Evolutionary conservation across 2,329 filamentous ascomycete genomes (phyloP), one percentile per base, ranked within the genome.

Genomic region (Trichoderma atrobrunneum): DNA sequence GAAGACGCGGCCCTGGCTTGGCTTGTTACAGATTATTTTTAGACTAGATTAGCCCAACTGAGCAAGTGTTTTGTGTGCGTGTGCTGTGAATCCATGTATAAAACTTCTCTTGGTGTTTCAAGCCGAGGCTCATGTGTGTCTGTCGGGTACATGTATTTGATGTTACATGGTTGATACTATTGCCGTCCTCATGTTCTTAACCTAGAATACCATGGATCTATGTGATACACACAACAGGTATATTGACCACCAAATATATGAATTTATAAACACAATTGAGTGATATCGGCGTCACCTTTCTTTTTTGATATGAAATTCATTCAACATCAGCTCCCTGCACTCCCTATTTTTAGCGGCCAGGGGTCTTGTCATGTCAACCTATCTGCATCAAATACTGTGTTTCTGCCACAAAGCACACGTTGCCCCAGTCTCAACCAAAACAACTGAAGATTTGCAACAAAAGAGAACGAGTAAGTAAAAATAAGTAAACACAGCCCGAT

Each of bases 21-120:
- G 66, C 56, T 43, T 59, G 65, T 68, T 68, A 68, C 65, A 68
- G 65, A 68, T 59, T 69, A 61, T 69, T 61, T 69, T 69, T 69
- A 61, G 56, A 59, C 10, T 57, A 57, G 21, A 24, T 28, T 28
- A 26, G 54, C 54, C 24, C 48, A 54, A 14, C 48, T 24, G 5
- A 54, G 48, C 48, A 24, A 54, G 48, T 54, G 48, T 54, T 14
- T 54, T n/a, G 43, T n/a, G 21, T 54, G 48, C 5, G n/a, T 51
- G 43, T 21, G 51, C 12, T 18, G 14, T 24, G 7, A 18, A 57
- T 57, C 24, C 26, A 28, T 18, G 24, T 57, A n/a, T 43, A 2
- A n/a, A 14, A n/a, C 0, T 57, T 59, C 11, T 54, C 21, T 54
- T 54, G 48, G 48, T 51, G 48, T 54, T 54, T 54, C 48, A 54